phyloP scores from a whole-genome alignment of 192 early-diverging fungal genomes.

The Coemansia sp. region DNA sequence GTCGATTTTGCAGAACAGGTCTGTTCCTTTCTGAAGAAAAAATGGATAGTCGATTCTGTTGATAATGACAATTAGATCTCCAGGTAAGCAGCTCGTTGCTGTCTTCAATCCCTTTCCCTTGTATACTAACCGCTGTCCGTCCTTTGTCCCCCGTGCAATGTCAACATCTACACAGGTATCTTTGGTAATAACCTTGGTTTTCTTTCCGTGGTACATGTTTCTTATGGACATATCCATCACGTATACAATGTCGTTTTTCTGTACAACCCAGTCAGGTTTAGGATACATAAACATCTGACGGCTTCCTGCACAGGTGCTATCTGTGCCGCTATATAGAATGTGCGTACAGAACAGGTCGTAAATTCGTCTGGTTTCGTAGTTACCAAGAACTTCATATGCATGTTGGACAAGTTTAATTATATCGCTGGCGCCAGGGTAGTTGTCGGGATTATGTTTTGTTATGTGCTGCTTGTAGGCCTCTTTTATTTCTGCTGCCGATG shows the following conservation, averaged over 20 bases:
- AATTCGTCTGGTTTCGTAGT: slow-evolving; percentile 21
- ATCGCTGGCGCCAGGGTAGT: slow-evolving; percentile 33
- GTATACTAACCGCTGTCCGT: slow-evolving; percentile 26
- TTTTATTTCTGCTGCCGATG: slow-evolving; percentile 18
- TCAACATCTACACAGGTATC: slow-evolving; percentile 17
- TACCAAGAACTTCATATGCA: slow-evolving; percentile 27
- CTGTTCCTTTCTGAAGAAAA: background rate
- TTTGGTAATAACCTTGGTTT: slow-evolving; percentile 19
- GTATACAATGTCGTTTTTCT: slow-evolving; percentile 36
- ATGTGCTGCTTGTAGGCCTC: slow-evolving; percentile 31
- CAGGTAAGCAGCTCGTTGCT: background rate
- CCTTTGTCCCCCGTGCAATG: slow-evolving; percentile 16
- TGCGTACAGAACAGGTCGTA: slow-evolving; percentile 31
- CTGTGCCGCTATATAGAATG: slow-evolving; percentile 14
- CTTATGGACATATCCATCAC: slow-evolving; percentile 27
- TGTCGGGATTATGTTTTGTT: slow-evolving; percentile 33
- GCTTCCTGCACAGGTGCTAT: background rate
- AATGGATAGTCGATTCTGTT: slow-evolving; percentile 31
- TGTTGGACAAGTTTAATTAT: slow-evolving; percentile 29
- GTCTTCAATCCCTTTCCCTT: slow-evolving; percentile 12
- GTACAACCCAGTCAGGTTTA: slow-evolving; percentile 31
- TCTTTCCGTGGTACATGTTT: slow-evolving; percentile 28
- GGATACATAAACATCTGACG: slow-evolving; percentile 12
- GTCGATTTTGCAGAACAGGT: slow-evolving; percentile 24
- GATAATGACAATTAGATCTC: slow-evolving; percentile 28